Base-by-base conservation (phyloP, 495 filamentous ascomycete species). In the Podospora bellae-mahoneyi region DNA sequence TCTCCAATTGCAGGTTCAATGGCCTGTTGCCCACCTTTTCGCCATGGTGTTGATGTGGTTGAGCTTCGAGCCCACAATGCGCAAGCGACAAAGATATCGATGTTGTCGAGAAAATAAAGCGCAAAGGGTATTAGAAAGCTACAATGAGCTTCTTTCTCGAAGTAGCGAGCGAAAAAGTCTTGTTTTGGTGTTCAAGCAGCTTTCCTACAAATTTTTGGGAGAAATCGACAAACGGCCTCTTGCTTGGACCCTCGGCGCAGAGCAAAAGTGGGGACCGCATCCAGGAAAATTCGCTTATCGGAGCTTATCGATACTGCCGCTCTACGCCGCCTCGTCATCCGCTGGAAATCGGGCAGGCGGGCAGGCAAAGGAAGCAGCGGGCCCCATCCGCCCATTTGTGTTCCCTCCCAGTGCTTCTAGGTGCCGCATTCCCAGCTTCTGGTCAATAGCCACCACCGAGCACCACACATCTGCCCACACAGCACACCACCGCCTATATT, bases 281-380 rank as follows among this genome's bases (percentile, higher is more conserved):
- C 64, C 74, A 48, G 62, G 67, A 76, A 77, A 77, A 75, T 75
- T 76, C 75, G 64, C 75, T 77, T 77, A 77, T 77, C 75, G 66
- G 48, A 20, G 20, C 65, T 77, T 77, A 77, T 77, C 75, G 54
- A 15, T 64, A 68, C 67, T 77, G 75, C 74, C 75, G 39, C 23
- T 15, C 0, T 53, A 56, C 61, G 74, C 75, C 75, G 75, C 75
- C 63, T 32, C 30, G 19, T 18, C 58, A 34, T 44, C 61, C 59
- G 61, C 66, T 68, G 39, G 59, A 58, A 59, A 63, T 39, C 63
- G 69, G 66, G 66, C 72, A 59, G 72, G 70, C 69, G 66, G 75
- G 72, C 69, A 65, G 67, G 72, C 73, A 73, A 67, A 55, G 60
- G 48, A 68, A 55, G 64, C 64, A 60, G 64, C 74, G 64, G 65